Evolutionary conservation across 208 protist species (phyloP).

Genomic region (Wallacemonas rigidus): DNA sequence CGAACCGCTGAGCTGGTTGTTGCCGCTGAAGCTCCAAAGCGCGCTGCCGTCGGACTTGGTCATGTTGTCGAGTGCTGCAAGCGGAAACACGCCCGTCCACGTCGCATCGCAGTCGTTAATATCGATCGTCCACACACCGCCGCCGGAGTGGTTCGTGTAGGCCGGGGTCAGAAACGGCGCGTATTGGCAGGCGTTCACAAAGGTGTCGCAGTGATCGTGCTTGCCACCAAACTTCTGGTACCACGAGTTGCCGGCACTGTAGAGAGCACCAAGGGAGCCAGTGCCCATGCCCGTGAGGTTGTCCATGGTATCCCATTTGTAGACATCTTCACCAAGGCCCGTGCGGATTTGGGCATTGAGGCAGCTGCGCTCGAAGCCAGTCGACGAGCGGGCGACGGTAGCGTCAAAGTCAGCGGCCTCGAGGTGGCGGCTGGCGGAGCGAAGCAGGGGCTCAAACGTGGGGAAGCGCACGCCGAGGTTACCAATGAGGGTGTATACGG

Average conservation of each 20-base stretch:
- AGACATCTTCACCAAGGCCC: constrained; percentile 75
- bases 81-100: constrained; percentile 76
- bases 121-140: constrained; percentile 61
- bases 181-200: constrained; percentile 72
- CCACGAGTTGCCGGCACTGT: constrained; percentile 65
- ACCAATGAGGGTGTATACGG: constrained; percentile 69
- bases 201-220: constrained; percentile 77
- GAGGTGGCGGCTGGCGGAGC: constrained; percentile 48
- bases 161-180: constrained; percentile 79
- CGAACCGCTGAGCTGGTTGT: constrained; percentile 59
- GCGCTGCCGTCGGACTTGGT: constrained; percentile 35
- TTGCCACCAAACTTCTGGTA: constrained; percentile 91
- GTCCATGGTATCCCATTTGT: constrained; percentile 56
- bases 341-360: constrained; percentile 52
- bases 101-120: constrained; percentile 82
- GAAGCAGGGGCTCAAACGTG: constrained; percentile 70
- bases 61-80: constrained; percentile 44
- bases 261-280: constrained; percentile 59
- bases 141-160: constrained; percentile 29
- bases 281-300: constrained; percentile 35
- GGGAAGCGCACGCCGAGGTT: constrained; percentile 84
- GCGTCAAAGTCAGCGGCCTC: constrained; percentile 51
- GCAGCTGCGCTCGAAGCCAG: constrained; percentile 72
- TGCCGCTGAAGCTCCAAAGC: constrained; percentile 56
- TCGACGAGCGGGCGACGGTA: constrained; percentile 40